phyloP scores from a whole-genome alignment of 306 rosid species.

The Dalbergia cultrata region DNA sequence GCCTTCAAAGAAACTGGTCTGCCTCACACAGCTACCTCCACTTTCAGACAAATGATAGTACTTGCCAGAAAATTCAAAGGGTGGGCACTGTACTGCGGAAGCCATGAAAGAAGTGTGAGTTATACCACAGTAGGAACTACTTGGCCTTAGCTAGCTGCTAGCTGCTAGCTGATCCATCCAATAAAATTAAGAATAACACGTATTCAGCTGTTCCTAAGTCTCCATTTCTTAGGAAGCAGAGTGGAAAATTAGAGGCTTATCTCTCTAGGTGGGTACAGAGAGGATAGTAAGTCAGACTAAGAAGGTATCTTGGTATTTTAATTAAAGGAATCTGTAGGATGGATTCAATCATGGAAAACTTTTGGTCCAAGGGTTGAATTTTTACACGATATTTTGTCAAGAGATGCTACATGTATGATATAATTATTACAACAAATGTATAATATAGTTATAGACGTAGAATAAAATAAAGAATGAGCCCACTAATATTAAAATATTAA shows the following conservation, averaged over 20 bases:
- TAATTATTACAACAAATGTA: no score
- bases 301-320: constrained; percentile 33
- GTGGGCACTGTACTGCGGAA: constrained; percentile 72
- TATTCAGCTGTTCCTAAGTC: not conserved
- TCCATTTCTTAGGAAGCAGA: constrained; percentile 24
- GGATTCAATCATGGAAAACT: constrained; percentile 37
- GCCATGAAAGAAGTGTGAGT: constrained; percentile 49
- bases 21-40: constrained; percentile 76
- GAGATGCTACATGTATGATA: no score
- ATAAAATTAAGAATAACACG: not conserved
- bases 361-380: constrained; percentile 25
- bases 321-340: constrained; percentile 43
- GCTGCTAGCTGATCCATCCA: not conserved
- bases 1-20: constrained; percentile 86
- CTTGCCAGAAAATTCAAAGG: constrained; percentile 68
- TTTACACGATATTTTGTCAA: not conserved
- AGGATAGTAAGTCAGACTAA: constrained; percentile 52
- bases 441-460: no score
- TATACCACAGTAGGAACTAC: not conserved
- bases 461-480: no score
- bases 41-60: constrained; percentile 66
- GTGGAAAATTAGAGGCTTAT: constrained; percentile 45
- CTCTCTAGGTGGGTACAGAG: constrained; percentile 17
- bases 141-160: not conserved
- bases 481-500: no score